A percentile compares a stretch with the other conserved stretches of the same genome.
Evolutionary conservation across 2,329 filamentous ascomycete species (phyloP).

Genomic region (Cercospora citrullina): DNA sequence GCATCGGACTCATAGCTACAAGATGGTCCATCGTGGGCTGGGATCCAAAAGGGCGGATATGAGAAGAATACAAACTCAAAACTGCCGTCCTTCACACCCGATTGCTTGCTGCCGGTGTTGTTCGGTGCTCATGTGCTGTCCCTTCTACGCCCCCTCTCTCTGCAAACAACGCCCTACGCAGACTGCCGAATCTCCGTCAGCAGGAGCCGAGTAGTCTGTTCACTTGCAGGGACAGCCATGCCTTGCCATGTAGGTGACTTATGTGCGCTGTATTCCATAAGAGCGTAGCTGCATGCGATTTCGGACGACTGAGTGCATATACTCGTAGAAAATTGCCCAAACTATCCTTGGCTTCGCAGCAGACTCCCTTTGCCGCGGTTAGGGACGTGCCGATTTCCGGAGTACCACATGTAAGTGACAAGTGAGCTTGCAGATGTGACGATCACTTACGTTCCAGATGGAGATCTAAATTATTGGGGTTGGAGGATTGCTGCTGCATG

Average conservation of each 20-base stretch:
- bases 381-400: not conserved
- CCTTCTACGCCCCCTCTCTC: not conserved
- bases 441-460: not conserved
- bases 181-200: not conserved
- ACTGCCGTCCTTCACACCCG: not conserved
- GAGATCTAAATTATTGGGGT: not conserved
- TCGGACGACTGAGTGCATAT: not conserved
- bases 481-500: not conserved
- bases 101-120: not conserved
- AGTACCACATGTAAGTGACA: not conserved
- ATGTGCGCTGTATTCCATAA: not conserved
- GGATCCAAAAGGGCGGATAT: constrained; percentile 33
- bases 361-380: not conserved
- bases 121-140: not conserved
- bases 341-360: not conserved
- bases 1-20: constrained; percentile 32
- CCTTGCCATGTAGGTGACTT: not conserved
- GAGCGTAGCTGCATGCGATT: not conserved
- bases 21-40: constrained; percentile 35
- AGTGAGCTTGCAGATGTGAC: not conserved
- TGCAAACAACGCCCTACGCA: not conserved
- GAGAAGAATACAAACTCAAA: not conserved
- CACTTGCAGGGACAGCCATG: not conserved
- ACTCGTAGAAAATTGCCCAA: not conserved
- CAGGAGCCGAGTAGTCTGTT: not conserved